These are phyloP conservation scores for Lactarius deliciosus DNA, from an alignment of 768 basidiomycete species.

Conservation along the genomic window DNA sequence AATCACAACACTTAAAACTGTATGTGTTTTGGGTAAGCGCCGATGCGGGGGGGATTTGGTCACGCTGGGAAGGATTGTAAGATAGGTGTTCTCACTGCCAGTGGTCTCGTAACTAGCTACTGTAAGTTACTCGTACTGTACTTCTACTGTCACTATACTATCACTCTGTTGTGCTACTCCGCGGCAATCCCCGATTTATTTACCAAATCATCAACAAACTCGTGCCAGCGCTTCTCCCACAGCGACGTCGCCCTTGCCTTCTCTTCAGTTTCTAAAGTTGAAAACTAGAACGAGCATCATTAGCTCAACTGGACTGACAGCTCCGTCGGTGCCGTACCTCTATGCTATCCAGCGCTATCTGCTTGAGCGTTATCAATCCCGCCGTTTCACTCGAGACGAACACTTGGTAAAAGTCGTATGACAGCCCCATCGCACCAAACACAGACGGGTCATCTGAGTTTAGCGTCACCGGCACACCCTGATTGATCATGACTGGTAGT, in stretches of 20 bases:
- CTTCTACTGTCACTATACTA: too few relatives aligned
- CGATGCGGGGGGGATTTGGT: too few relatives aligned
- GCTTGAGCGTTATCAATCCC: conserved; percentile 61
- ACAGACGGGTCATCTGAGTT: conserved; percentile 71
- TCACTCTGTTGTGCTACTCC: too few relatives aligned
- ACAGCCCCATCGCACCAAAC: conserved; percentile 76
- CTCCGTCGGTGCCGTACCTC: conserved; percentile 39
- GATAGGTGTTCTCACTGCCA: too few relatives aligned
- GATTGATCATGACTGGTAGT: conserved; percentile 65
- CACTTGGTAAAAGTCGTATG: conserved; percentile 80
- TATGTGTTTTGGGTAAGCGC: too few relatives aligned
- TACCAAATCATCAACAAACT: conserved; percentile 14
- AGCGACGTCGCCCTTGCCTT: conserved; percentile 13
- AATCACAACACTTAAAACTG: too few relatives aligned
- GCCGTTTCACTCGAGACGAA: conserved; percentile 68
- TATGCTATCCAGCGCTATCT: conserved; percentile 65
- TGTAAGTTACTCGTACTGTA: too few relatives aligned
- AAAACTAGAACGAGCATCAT: conserved; percentile 18
- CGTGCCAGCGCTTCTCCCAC: conserved; percentile 22
- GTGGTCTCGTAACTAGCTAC: too few relatives aligned
- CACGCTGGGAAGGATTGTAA: too few relatives aligned
- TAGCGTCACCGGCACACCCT: conserved; percentile 69
- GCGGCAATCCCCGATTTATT: conserved; percentile 16
- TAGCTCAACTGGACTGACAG: background rate
- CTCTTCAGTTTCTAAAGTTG: conserved; percentile 8